Base-by-base conservation (phyloP, 768 basidiomycete genomes). In the Podaxis rugospora region DNA sequence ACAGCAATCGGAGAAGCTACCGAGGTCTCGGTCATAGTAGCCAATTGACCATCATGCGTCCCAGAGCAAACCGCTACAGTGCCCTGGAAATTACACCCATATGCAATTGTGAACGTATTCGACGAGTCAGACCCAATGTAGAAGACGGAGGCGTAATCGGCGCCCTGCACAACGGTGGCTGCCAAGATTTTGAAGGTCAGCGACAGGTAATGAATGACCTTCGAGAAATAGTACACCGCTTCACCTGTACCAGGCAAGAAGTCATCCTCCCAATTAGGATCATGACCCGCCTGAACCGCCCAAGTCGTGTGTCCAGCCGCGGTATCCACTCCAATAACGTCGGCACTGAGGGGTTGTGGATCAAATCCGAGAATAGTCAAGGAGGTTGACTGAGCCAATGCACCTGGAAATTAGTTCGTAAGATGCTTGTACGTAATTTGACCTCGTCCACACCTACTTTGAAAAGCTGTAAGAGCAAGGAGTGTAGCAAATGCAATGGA, bases 131-230 rank as follows among this genome's bases (percentile, higher is more conserved):
- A 51, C 28, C 55, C 66, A 39, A 54, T 2, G 40, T 67, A 70
- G 18, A 66, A 66, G 23, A 68, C 59, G 5, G 67, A 69, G 16
- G 58, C 64, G 42, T 68, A 64, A 11, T 63, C 59, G 7, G 68
- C 47, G 32, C 68, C 70, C 63, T 71, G 67, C 42, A 71, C 70
- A 27, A 71, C 51, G 10, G 69, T 71, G 25, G 68, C 70, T 71
- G 50, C 14, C 14, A 23, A 9, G 21, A 37, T 18, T 4, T 4
- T 44, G 32, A 32, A 32, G n/a, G 7, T 27, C 23, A 27, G 47
- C 23, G 11, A 49, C 18, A 11, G 40, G n/a, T n/a, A 18, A 3
- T 23, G 7, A 13, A 42, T 10, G 6, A 10, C 47, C 25, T 9
- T 27, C 11, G 21, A 23, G 42, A 44, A 7, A 18, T 16, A 44